Conservation (phyloP, 805 yeast species). For the Starmerella sp. region DNA sequence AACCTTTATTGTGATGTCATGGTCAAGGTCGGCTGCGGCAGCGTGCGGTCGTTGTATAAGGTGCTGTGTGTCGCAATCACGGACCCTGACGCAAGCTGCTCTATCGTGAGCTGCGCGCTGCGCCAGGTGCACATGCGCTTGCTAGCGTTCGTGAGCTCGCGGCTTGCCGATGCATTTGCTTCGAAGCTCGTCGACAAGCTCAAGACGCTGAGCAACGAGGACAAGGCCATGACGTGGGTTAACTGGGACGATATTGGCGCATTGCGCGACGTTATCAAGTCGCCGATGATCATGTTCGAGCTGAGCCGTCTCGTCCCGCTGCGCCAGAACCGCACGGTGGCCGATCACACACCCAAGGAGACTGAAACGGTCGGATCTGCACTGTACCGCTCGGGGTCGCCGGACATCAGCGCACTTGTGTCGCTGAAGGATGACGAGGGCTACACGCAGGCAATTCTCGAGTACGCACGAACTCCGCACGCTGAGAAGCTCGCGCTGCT, state of each 20-base stretch:
- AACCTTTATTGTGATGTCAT: conserved; percentile 1
- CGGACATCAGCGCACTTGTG: conserved; percentile 12
- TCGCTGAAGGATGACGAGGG: conserved; percentile 14
- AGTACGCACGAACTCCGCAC: conserved; percentile 7
- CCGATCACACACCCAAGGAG: conserved; percentile 15
- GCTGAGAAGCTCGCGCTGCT: conserved; percentile 12
- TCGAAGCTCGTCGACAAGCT: conserved; percentile 1
- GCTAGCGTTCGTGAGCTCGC: conserved; percentile 14
- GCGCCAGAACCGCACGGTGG: neutral
- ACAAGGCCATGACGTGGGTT: conserved; percentile 7
- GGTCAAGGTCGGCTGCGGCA: conserved; percentile 7
- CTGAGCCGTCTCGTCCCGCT: conserved; percentile 12
- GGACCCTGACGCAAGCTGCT: neutral
- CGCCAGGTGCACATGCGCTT: conserved; percentile 17
- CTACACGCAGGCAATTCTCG: conserved; percentile 5
- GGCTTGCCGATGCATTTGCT: conserved; percentile 9
- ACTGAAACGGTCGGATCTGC: conserved; percentile 10
- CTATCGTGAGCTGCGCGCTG: conserved; percentile 10
- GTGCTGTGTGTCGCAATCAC: conserved; percentile 5
- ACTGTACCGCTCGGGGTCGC: conserved; percentile 11
- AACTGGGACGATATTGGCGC: conserved; percentile 16
- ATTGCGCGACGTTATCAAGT: conserved; percentile 12
- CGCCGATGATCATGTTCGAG: conserved; percentile 14
- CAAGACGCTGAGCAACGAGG: neutral
- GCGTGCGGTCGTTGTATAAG: conserved; percentile 5